Evolutionary conservation across 495 filamentous ascomycete genomes (phyloP), one percentile per base, ranked within the genome.

Genomic region (Entonaema liquescens): DNA sequence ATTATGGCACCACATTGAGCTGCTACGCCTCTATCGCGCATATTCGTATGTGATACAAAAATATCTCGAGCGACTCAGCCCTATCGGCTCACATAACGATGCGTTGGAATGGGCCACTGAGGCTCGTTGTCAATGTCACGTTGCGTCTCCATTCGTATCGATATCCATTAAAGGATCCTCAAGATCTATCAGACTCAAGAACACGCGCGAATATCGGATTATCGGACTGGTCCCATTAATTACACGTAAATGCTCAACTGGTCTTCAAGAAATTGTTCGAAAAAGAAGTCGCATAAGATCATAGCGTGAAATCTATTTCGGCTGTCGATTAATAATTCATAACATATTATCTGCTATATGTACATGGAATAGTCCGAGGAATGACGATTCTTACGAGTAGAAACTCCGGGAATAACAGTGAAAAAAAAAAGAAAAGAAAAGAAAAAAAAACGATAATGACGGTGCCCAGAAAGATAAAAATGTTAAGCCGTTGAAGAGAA

Each of bases 61-160:
- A 9, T 42, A 19, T 42, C 40, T 17, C 7, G 0, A 29, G 13
- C 55, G 26, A 25, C 52, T 63, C 59, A 71, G 69, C 68, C 68
- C 68, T 71, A 71, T 40, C 63, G 58, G 59, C 47, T 62, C 55
- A 59, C 35, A 59, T 40, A 38, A 15, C 54, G 65, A 47, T 56
- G 61, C 56, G 60, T 72, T 62, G 31, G 31, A 53, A 44, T 17
- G 7, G 44, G 33, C 57, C 62, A 33, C 52, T 50, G 59, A 42
- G 63, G 44, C 59, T 62, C 35, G 21, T 21, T 44, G 17, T 38
- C n/a, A 29, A 60, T 49, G 65, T 72, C 56, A 68, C 70, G 70
- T 68, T 72, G 50, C 64, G 62, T 56, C 13, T 42, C n/a, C 23
- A 12, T 44, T 60, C 65, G 55, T 60, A 61, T 65, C 36, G n/a